phyloP scores from a whole-genome alignment of 768 basidiomycete species.

The Solioccasus polychromus region DNA sequence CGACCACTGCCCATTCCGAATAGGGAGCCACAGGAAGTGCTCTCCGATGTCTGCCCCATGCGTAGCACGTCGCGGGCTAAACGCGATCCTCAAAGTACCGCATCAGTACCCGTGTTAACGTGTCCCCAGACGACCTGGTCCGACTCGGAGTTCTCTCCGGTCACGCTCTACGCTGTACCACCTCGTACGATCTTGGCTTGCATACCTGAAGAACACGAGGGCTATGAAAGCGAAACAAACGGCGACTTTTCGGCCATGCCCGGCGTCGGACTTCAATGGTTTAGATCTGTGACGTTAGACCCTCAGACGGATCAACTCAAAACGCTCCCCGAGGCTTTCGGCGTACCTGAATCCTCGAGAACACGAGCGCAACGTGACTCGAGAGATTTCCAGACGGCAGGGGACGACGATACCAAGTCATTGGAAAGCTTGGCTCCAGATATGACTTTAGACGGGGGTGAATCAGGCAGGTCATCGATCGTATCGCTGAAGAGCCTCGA shows the following conservation, averaged over 20 bases:
- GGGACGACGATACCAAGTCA: constrained; percentile 19
- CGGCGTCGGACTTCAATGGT: constrained; percentile 12
- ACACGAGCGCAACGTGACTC: neutral
- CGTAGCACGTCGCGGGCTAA: constrained; percentile 13
- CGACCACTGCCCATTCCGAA: constrained; percentile 14
- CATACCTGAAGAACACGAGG: constrained; percentile 32
- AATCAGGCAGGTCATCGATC: constrained; percentile 22
- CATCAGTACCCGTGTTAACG: neutral
- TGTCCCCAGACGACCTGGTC: constrained; percentile 30
- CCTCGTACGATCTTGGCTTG: constrained; percentile 21
- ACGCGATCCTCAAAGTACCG: neutral
- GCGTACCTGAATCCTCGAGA: neutral
- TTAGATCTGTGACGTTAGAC: constrained; percentile 1
- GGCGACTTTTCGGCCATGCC: constrained; percentile 12
- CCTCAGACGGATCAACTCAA: neutral
- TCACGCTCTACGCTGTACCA: constrained; percentile 15
- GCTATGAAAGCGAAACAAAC: constrained; percentile 19
- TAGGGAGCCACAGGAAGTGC: constrained; percentile 13
- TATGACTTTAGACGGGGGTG: constrained; percentile 23
- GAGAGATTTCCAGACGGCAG: constrained; percentile 4
- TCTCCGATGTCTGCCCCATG: constrained; percentile 22
- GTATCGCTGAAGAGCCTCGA: constrained; percentile 24
- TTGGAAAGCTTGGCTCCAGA: constrained; percentile 22
- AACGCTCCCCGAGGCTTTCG: neutral
- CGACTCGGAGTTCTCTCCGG: constrained; percentile 25